phyloP scores from a whole-genome alignment of 768 basidiomycete genomes.

The Boletus patriciae region DNA sequence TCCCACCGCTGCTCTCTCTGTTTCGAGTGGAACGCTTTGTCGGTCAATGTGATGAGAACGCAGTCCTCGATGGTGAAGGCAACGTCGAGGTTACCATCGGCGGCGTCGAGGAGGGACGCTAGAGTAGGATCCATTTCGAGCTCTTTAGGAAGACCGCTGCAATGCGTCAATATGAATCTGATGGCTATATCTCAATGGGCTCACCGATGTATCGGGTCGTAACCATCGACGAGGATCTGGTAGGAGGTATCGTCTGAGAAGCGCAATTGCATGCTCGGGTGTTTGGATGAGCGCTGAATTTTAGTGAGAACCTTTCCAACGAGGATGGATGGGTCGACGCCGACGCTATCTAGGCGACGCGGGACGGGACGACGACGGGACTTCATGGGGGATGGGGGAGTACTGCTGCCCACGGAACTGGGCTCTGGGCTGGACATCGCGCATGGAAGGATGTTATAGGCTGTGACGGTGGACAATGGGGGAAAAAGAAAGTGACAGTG shows the following conservation, averaged over 20 bases:
- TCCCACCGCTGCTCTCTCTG: slow-evolving; percentile 34
- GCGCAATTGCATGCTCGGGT: slow-evolving; percentile 49
- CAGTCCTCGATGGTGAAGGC: slow-evolving; percentile 52
- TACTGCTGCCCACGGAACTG: slow-evolving; percentile 13
- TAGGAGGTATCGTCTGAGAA: slow-evolving; percentile 45
- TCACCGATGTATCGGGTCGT: slow-evolving; percentile 50
- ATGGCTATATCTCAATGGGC: background rate
- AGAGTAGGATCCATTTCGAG: slow-evolving; percentile 52
- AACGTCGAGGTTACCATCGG: slow-evolving; percentile 32
- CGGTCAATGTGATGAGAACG: slow-evolving; percentile 52
- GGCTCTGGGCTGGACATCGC: slow-evolving; percentile 18
- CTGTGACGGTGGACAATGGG: slow-evolving; percentile 13
- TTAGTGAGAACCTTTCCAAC: slow-evolving; percentile 45
- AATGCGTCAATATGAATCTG: background rate
- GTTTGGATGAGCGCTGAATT: slow-evolving; percentile 41
- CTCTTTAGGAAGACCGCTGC: slow-evolving; percentile 53
- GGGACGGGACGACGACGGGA: slow-evolving; percentile 36
- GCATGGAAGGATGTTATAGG: slow-evolving; percentile 9
- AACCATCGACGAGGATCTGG: slow-evolving; percentile 62
- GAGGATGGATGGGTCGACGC: slow-evolving; percentile 42
- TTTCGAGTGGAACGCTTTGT: slow-evolving; percentile 55
- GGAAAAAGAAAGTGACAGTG: slow-evolving; percentile 42
- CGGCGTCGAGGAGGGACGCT: slow-evolving; percentile 42
- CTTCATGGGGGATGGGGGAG: slow-evolving; percentile 27
- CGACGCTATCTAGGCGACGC: slow-evolving; percentile 32